Conservation (phyloP, 2,329 filamentous ascomycete genomes). For the Tolypocladium cylindrosporum region DNA sequence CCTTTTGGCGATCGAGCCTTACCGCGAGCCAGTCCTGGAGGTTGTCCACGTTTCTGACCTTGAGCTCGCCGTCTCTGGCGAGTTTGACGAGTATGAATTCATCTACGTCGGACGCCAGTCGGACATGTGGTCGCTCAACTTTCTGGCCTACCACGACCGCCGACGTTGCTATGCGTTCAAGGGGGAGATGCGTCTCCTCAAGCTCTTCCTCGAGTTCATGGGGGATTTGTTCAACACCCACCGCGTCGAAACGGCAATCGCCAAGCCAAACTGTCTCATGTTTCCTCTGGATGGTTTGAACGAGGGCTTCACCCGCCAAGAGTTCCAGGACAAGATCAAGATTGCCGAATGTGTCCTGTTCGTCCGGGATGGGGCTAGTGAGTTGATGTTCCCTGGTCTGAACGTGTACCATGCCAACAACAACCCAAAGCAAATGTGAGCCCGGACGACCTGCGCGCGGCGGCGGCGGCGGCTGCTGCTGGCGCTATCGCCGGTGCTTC, state of each 20-base stretch:
- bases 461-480: neutral
- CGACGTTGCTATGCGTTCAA: constrained; percentile 5
- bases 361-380: neutral
- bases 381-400: neutral
- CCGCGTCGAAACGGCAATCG: neutral
- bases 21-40: neutral
- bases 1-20: neutral
- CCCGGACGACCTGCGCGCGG: neutral
- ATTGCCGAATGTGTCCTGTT: neutral
- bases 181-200: constrained; percentile 5
- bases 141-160: constrained; percentile 2
- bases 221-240: neutral
- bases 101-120: neutral
- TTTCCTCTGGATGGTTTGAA: neutral
- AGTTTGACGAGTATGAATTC: neutral
- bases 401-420: neutral
- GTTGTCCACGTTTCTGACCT: neutral
- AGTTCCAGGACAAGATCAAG: neutral
- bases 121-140: constrained; percentile 1
- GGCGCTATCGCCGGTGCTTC: neutral
- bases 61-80: neutral
- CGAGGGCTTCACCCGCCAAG: neutral
- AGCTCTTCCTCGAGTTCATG: neutral
- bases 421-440: neutral
- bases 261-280: neutral